Conservation (phyloP, 192 early-diverging fungal genomes). For the Rhizoclosmatium sp. region DNA sequence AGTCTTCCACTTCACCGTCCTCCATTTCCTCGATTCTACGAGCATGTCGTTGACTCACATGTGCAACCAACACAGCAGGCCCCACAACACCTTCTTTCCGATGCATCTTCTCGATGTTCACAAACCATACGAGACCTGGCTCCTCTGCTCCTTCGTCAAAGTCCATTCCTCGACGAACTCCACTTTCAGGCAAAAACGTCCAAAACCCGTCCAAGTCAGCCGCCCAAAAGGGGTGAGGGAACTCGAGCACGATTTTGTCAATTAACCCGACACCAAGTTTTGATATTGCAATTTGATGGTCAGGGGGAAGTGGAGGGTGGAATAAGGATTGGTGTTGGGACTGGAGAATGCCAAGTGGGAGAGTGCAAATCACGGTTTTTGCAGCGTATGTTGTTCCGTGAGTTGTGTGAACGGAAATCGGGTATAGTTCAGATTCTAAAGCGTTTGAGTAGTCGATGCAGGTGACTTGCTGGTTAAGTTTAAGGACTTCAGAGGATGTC, state of each 20-base stretch:
- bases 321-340: conserved; percentile 36
- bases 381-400: conserved; percentile 23
- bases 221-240: conserved; percentile 23
- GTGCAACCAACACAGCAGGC: conserved; percentile 25
- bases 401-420: conserved; percentile 15
- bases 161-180: conserved; percentile 23
- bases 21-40: conserved; percentile 22
- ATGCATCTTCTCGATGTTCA: conserved; percentile 30
- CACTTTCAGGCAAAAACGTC: conserved; percentile 18
- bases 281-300: conserved; percentile 42
- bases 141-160: conserved; percentile 32
- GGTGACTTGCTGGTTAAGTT: conserved; percentile 14
- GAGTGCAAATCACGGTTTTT: conserved; percentile 47
- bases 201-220: conserved; percentile 27
- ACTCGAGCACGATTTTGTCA: conserved; percentile 49
- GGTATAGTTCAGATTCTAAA: not conserved
- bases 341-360: conserved; percentile 56
- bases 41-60: conserved; percentile 27
- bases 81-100: not conserved
- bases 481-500: not conserved
- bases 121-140: conserved; percentile 22
- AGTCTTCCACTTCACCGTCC: conserved; percentile 17
- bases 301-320: conserved; percentile 40
- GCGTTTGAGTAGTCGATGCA: conserved; percentile 26
- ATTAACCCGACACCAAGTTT: conserved; percentile 52